Conservation (phyloP, 2,329 filamentous ascomycete genomes). For the Stromatinia cepivora region DNA sequence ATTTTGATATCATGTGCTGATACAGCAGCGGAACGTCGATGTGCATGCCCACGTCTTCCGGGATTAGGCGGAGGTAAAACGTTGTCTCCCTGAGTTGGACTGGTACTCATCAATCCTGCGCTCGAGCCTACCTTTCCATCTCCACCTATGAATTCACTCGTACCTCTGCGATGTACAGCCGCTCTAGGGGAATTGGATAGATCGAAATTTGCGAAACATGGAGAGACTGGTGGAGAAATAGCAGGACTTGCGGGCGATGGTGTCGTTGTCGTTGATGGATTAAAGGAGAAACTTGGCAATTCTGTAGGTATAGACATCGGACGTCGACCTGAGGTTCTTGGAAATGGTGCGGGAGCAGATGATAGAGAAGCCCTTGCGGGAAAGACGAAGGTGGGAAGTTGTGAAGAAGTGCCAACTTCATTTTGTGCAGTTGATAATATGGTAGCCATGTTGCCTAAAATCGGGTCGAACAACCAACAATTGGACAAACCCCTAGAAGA, state of each 20-base stretch:
- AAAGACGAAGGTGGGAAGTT: constrained; percentile 36
- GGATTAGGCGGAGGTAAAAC: constrained; percentile 53
- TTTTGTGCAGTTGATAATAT: constrained; percentile 16
- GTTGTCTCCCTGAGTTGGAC: constrained; percentile 65
- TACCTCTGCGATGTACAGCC: constrained; percentile 69
- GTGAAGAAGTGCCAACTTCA: constrained; percentile 26
- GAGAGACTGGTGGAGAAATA: constrained; percentile 56
- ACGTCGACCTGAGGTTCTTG: constrained; percentile 52
- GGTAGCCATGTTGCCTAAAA: constrained; percentile 24
- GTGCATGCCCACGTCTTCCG: constrained; percentile 68
- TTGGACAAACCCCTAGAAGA: constrained; percentile 7
- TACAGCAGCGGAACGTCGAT: constrained; percentile 73
- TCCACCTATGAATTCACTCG: constrained; percentile 84
- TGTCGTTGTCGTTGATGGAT: constrained; percentile 35
- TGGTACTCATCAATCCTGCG: constrained; percentile 61
- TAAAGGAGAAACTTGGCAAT: constrained; percentile 22
- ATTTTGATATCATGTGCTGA: constrained; percentile 78
- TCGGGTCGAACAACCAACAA: constrained; percentile 22
- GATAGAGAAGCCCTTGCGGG: constrained; percentile 30
- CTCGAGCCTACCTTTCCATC: constrained; percentile 50
- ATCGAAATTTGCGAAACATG: constrained; percentile 33
- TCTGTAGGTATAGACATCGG: constrained; percentile 46
- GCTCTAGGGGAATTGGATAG: constrained; percentile 48
- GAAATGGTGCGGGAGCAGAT: constrained; percentile 36
- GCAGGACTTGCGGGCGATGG: constrained; percentile 43